These are phyloP conservation scores for Leccinum imitatum DNA, from an alignment of 768 basidiomycete genomes.

Conservation along the genomic window DNA sequence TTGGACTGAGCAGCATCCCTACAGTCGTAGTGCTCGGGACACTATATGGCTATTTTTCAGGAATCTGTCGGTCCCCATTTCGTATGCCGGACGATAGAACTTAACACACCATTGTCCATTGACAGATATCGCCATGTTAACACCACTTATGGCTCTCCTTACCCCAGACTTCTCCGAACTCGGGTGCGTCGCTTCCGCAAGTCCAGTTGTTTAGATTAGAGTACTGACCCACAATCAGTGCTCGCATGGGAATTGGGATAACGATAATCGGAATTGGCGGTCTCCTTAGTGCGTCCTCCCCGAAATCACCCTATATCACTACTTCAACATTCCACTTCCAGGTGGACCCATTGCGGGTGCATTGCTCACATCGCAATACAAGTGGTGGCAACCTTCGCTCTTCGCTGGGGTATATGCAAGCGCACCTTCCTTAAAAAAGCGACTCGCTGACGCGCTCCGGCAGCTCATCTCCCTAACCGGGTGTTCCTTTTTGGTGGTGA, in stretches of 20 bases:
- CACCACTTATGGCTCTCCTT: constrained; percentile 32
- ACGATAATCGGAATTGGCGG: constrained; percentile 14
- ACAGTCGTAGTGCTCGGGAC: constrained; percentile 40
- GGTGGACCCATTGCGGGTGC: constrained; percentile 60
- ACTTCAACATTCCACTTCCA: constrained; percentile 7
- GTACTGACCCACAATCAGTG: neutral
- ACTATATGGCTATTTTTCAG: constrained; percentile 49
- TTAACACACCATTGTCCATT: neutral
- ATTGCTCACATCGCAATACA: constrained; percentile 47
- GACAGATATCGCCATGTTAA: constrained; percentile 37
- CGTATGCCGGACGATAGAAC: neutral
- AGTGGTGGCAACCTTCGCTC: constrained; percentile 56
- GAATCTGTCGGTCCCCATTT: constrained; percentile 33
- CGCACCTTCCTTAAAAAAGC: neutral
- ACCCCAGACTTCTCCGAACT: constrained; percentile 43
- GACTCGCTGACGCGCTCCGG: neutral
- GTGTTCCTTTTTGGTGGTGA: constrained; percentile 3
- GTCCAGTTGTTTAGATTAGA: neutral
- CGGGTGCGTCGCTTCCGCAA: constrained; percentile 31
- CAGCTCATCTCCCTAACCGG: constrained; percentile 9
- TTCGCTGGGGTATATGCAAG: constrained; percentile 42
- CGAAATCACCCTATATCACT: neutral
- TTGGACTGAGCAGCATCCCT: constrained; percentile 30
- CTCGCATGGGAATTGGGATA: constrained; percentile 1
- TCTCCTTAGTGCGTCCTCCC: constrained; percentile 20